A percentile compares a stretch with the other conserved stretches of the same genome.
phyloP scores from a whole-genome alignment of 2,329 filamentous ascomycete genomes.

The Talaromyces sp. region DNA sequence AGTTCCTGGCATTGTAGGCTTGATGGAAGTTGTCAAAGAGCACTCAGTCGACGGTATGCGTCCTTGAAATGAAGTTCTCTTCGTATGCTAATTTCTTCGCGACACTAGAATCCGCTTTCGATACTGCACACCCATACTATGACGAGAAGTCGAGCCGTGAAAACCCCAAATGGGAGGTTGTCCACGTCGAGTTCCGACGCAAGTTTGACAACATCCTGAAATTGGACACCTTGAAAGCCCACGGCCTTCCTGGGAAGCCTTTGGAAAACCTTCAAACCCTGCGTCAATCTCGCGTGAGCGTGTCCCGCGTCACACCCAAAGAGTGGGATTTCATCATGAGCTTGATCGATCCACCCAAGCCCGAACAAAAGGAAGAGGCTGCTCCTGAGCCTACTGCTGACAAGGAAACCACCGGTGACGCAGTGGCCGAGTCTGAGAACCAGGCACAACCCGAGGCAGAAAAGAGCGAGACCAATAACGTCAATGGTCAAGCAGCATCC shows the following conservation, averaged over 20 bases:
- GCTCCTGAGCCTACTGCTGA: constrained; percentile 12
- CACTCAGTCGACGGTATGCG: constrained; percentile 68
- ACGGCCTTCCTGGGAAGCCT: constrained; percentile 50
- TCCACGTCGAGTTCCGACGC: constrained; percentile 78
- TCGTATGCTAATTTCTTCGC: not conserved
- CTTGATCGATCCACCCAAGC: constrained; percentile 20
- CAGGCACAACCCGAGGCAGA: not conserved
- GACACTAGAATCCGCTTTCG: constrained; percentile 59
- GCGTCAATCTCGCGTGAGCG: constrained; percentile 75
- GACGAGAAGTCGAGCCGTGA: constrained; percentile 66
- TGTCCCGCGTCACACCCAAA: constrained; percentile 46
- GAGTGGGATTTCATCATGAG: constrained; percentile 46
- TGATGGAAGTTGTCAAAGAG: constrained; percentile 84
- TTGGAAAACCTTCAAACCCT: constrained; percentile 76
- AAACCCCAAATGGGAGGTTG: constrained; percentile 77
- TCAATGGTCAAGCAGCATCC: not conserved
- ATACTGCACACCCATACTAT: constrained; percentile 71
- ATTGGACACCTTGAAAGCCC: constrained; percentile 64
- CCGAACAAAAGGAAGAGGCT: constrained; percentile 13
- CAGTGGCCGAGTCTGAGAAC: not conserved
- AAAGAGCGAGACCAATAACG: not conserved
- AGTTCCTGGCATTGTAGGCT: constrained; percentile 76
- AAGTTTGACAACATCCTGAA: constrained; percentile 70
- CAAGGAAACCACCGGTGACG: not conserved
- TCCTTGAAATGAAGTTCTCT: no score